A percentile compares a stretch with the other conserved stretches of the same genome.
Conservation (phyloP, 176 grass and related monocot species). For the Neostapfia colusana region DNA sequence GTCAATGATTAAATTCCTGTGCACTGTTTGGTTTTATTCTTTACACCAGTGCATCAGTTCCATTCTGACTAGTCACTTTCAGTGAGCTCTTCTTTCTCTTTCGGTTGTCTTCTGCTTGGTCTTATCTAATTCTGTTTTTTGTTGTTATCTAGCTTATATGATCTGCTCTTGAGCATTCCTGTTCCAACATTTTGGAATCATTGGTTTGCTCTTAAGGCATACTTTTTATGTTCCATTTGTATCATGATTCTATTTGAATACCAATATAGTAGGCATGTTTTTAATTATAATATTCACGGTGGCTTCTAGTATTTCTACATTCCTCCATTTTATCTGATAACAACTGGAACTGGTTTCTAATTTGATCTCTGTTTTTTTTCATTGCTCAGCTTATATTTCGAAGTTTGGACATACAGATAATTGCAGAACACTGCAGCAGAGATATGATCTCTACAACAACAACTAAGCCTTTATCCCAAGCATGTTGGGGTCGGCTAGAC, state of each 20-base stretch:
- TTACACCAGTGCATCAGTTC: conserved; percentile 40
- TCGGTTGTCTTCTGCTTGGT: conserved; percentile 46
- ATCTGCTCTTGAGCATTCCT: conserved; percentile 23
- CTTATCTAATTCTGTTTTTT: conserved; percentile 45
- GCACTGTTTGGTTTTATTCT: neutral
- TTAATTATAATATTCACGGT: neutral
- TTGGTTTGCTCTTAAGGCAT: conserved; percentile 29
- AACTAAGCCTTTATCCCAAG: too few relatives aligned
- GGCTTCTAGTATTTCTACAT: conserved; percentile 11
- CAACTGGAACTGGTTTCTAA: neutral
- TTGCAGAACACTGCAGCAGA: neutral
- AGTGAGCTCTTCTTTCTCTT: conserved; percentile 21
- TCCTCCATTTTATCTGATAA: neutral
- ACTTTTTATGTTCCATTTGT: conserved; percentile 46
- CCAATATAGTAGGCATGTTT: neutral
- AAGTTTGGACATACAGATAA: neutral
- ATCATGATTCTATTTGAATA: conserved; percentile 42
- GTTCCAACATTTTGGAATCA: conserved; percentile 35
- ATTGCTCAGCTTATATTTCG: neutral
- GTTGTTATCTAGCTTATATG: conserved; percentile 38
- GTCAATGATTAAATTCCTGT: conserved; percentile 15
- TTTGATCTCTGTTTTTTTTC: conserved; percentile 7
- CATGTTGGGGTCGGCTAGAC: too few relatives aligned
- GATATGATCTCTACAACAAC: neutral
- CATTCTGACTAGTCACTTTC: conserved; percentile 43